Percentiles rank a stretch among this genome's conserved stretches.
phyloP scores from a whole-genome alignment of 352 stramenopile genomes.

The Phytophthora constricta region DNA sequence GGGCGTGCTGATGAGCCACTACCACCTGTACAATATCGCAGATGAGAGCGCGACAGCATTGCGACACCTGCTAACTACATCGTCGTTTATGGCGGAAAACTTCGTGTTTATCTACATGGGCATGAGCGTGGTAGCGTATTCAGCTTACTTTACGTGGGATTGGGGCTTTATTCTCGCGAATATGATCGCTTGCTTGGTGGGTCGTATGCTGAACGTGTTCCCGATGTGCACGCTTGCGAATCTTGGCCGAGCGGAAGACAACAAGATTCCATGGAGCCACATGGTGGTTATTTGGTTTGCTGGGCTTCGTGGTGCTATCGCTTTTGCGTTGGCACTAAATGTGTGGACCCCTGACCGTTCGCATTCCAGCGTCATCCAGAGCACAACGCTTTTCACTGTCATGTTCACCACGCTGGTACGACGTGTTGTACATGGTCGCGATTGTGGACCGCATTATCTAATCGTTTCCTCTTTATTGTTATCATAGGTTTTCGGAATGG shows the following conservation, averaged over 20 bases:
- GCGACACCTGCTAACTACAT: slow-evolving; percentile 80
- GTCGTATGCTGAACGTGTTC: slow-evolving; percentile 78
- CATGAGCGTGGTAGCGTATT: slow-evolving; percentile 84
- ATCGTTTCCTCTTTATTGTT: slow-evolving; percentile 1
- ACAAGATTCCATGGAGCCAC: slow-evolving; percentile 79
- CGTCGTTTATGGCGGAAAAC: slow-evolving; percentile 87
- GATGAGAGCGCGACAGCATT: slow-evolving; percentile 79
- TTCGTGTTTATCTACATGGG: slow-evolving; percentile 91
- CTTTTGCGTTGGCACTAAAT: slow-evolving; percentile 88
- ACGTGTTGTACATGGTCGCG: not conserved
- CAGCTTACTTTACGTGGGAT: slow-evolving; percentile 82
- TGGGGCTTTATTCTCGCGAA: slow-evolving; percentile 85
- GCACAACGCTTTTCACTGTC: slow-evolving; percentile 80
- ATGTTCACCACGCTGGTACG: slow-evolving; percentile 83
- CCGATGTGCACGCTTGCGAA: slow-evolving; percentile 83
- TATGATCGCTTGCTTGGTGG: slow-evolving; percentile 68
- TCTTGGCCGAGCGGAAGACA: slow-evolving; percentile 52
- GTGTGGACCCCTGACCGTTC: slow-evolving; percentile 62
- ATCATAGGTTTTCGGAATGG: slow-evolving; percentile 75
- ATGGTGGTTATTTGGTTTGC: slow-evolving; percentile 94
- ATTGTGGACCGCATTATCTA: not conserved
- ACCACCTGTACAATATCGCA: slow-evolving; percentile 86
- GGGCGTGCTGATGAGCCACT: slow-evolving; percentile 90
- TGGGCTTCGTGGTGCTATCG: slow-evolving; percentile 92
- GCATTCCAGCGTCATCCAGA: slow-evolving; percentile 77